Evolutionary conservation across 140 eudicot species (phyloP), one percentile per base, ranked within the genome.

Genomic region (Erigeron philadelphicus): DNA sequence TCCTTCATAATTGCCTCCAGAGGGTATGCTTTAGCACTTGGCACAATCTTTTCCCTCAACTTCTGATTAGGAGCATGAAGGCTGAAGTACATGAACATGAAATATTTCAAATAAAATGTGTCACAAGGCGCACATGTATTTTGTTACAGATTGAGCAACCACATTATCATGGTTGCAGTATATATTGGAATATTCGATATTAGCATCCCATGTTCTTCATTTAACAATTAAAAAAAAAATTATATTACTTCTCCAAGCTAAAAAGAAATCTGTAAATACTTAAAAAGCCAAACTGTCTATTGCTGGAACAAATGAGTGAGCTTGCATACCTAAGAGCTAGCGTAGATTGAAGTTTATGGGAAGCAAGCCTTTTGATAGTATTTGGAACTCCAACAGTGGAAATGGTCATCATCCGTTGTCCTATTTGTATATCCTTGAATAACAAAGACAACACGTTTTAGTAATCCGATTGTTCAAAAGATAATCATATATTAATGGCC

Each of bases 361-460:
- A 78, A 71, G 99, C 97, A 71, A 93, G 78, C 82, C 61, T 89
- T 73, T 73, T 87, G 17, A 93, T 93, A 46, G 99, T 93, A 75
- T 89, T 93, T 76, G 99, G 99, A 70, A 93, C 99, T 55, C 99
- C 99, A 65, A 93, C 99, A 0, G 99, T 93, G 35, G 99, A 93
- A 71, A 93, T 93, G 64, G 99, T 93, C 72, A 93, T 93, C 99
- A 93, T 93, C 79, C 99, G 81, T 87, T 89, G 97, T 68, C 99
- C 99, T 66, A 93, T 93, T 82, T 81, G 87, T 25, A 93, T 66
- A 76, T 93, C 99, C 99, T 92, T 64, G 11, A 86, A 64, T 49
- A 19, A 66, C 38, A 53, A 31, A 76, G 38, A 44, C 57, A 56
- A 79, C 52, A 58, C 53, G 43, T 4, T 16, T 47, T 61, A 53